Conservation (phyloP, 2,329 filamentous ascomycete genomes). For the Venturia oleaginea region DNA sequence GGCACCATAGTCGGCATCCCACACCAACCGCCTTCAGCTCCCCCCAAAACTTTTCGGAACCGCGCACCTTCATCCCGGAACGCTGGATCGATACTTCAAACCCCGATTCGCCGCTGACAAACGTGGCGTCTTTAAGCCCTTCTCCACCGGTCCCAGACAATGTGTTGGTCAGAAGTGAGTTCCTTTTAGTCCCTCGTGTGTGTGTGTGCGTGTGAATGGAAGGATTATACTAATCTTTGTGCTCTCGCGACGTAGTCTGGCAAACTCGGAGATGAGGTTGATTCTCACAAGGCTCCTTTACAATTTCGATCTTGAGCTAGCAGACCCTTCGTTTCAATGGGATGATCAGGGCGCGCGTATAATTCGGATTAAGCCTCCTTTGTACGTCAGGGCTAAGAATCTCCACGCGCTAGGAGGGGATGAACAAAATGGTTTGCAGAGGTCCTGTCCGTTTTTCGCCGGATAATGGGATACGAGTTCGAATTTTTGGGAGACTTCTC, state of each 20-base stretch:
- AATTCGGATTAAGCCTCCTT: background rate
- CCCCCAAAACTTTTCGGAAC: slow-evolving; percentile 6
- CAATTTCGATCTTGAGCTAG: background rate
- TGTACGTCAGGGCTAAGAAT: background rate
- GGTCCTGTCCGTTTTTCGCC: too few relatives aligned
- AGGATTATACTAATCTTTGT: too few relatives aligned
- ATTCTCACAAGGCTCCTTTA: background rate
- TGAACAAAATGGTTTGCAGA: too few relatives aligned
- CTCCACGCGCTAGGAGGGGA: too few relatives aligned
- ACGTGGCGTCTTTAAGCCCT: slow-evolving; percentile 8
- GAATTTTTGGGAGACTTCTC: too few relatives aligned
- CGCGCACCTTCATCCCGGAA: slow-evolving; percentile 6
- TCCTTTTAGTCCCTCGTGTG: too few relatives aligned
- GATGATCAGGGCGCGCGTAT: background rate
- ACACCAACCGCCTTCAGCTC: background rate
- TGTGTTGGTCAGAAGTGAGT: slow-evolving; percentile 13
- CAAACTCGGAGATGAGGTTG: slow-evolving; percentile 12
- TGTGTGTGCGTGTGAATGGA: too few relatives aligned
- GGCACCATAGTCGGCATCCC: background rate
- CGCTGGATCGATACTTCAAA: slow-evolving; percentile 6
- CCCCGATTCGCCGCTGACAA: slow-evolving; percentile 9
- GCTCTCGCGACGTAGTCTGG: slow-evolving; percentile 9
- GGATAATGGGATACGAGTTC: too few relatives aligned
- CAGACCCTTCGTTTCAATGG: background rate
- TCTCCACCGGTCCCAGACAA: slow-evolving; percentile 12